A percentile compares a stretch with the other conserved stretches of the same genome.
Conservation (phyloP, 805 yeast species). For the Yamadazyma tumulicola region DNA sequence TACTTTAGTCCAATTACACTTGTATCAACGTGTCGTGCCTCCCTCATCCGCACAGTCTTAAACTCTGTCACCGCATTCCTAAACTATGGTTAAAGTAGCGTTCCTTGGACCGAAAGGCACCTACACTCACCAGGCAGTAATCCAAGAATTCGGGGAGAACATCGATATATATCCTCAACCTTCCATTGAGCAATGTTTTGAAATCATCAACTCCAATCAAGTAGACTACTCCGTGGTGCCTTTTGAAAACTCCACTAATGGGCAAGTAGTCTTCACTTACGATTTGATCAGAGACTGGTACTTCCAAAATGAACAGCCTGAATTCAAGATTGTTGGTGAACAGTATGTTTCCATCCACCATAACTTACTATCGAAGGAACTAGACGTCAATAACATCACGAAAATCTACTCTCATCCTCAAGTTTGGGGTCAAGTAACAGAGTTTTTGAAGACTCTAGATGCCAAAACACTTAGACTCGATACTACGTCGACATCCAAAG, state of each 20-base stretch:
- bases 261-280: conserved; percentile 83
- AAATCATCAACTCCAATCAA: conserved; percentile 36
- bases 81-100: conserved; percentile 46
- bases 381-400: conserved; percentile 42
- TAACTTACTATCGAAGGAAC: conserved; percentile 54
- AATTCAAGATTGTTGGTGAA: conserved; percentile 62
- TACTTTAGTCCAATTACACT: too few species aligned
- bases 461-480: conserved; percentile 46
- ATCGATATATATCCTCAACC: conserved; percentile 34
- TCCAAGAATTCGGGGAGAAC: conserved; percentile 49
- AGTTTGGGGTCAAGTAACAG: conserved; percentile 90
- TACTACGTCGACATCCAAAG: conserved; percentile 77
- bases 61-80: background rate
- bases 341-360: conserved; percentile 83
- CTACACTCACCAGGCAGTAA: conserved; percentile 74
- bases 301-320: conserved; percentile 15
- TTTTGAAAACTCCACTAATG: conserved; percentile 91
- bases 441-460: conserved; percentile 44
- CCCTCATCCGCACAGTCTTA: too few species aligned
- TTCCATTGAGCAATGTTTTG: conserved; percentile 61
- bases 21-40: too few species aligned
- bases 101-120: conserved; percentile 91
- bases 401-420: conserved; percentile 91
- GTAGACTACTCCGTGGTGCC: conserved; percentile 82
- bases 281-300: conserved; percentile 75